A percentile compares a stretch with the other conserved stretches of the same genome.
phyloP scores from a whole-genome alignment of 768 basidiomycete species.

The Rhizopogon roseolus region DNA sequence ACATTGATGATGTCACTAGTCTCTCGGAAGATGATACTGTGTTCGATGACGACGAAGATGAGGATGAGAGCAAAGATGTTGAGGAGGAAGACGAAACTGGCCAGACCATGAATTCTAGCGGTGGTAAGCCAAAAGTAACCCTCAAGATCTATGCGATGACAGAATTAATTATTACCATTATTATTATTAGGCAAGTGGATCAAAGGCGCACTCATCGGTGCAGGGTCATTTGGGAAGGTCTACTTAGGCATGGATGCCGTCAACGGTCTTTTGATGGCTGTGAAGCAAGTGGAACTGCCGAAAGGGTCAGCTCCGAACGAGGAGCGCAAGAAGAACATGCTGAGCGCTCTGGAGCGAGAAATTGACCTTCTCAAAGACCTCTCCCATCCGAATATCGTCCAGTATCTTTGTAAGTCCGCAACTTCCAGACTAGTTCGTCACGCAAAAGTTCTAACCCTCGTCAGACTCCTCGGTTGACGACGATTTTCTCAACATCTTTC shows the following conservation, averaged over 20 bases:
- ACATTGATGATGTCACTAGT: slow-evolving; percentile 44
- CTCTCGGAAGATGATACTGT: slow-evolving; percentile 41
- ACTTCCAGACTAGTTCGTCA: not conserved
- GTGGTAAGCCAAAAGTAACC: slow-evolving; percentile 32
- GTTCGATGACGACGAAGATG: slow-evolving; percentile 42
- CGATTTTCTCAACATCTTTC: slow-evolving; percentile 89
- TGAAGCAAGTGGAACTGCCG: slow-evolving; percentile 94
- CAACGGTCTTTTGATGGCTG: slow-evolving; percentile 89
- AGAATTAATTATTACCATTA: slow-evolving; percentile 1
- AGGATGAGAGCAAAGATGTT: slow-evolving; percentile 36
- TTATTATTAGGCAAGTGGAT: slow-evolving; percentile 79
- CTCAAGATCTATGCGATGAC: slow-evolving; percentile 1
- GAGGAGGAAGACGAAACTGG: slow-evolving; percentile 47
- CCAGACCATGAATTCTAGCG: slow-evolving; percentile 50
- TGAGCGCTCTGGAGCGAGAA: slow-evolving; percentile 86
- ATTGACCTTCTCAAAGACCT: slow-evolving; percentile 90
- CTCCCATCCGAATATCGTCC: slow-evolving; percentile 95
- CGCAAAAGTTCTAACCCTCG: not conserved
- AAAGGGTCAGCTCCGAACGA: slow-evolving; percentile 81
- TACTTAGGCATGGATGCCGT: slow-evolving; percentile 95
- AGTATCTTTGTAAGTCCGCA: slow-evolving; percentile 82
- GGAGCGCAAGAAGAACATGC: slow-evolving; percentile 91
- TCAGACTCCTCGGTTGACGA: slow-evolving; percentile 92
- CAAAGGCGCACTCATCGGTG: slow-evolving; percentile 92
- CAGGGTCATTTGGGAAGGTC: slow-evolving; percentile 92